phyloP scores from a whole-genome alignment of 176 grass and related monocot genomes.

The Olyra latifolia region DNA sequence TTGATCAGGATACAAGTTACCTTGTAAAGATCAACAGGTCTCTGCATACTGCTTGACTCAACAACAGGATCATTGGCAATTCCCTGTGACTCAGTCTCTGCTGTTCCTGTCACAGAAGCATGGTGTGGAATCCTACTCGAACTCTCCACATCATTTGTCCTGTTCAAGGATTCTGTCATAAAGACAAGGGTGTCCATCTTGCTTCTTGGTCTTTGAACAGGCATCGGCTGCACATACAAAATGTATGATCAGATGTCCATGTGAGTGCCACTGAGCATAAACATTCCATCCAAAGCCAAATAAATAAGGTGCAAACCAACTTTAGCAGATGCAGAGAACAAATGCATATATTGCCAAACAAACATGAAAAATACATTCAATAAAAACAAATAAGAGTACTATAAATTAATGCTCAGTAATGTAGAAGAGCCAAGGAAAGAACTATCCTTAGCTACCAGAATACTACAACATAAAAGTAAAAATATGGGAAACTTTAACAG shows the following conservation, averaged over 20 bases:
- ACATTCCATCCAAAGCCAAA: conserved; percentile 6
- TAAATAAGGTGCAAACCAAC: not conserved
- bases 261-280: conserved; percentile 8
- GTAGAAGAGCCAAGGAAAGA: not conserved
- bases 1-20: conserved; percentile 29
- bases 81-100: conserved; percentile 41
- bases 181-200: conserved; percentile 85
- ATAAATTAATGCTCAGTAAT: not conserved
- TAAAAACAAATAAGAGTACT: not conserved
- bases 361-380: not conserved
- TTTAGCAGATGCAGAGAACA: conserved; percentile 3
- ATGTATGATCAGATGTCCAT: conserved; percentile 17
- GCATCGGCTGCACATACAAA: conserved; percentile 62
- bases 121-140: conserved; percentile 37
- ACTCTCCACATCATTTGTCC: conserved; percentile 47
- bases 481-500: not conserved
- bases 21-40: conserved; percentile 96
- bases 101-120: conserved; percentile 40
- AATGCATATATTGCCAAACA: not conserved
- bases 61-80: conserved; percentile 41
- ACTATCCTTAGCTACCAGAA: not conserved
- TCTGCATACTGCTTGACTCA: conserved; percentile 55
- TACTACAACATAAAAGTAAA: not conserved
- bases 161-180: conserved; percentile 70
- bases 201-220: conserved; percentile 75